Percentiles rank a stretch among this genome's conserved stretches.
Evolutionary conservation across 768 basidiomycete genomes (phyloP).

Genomic region (Kwoniella dejecticola): DNA sequence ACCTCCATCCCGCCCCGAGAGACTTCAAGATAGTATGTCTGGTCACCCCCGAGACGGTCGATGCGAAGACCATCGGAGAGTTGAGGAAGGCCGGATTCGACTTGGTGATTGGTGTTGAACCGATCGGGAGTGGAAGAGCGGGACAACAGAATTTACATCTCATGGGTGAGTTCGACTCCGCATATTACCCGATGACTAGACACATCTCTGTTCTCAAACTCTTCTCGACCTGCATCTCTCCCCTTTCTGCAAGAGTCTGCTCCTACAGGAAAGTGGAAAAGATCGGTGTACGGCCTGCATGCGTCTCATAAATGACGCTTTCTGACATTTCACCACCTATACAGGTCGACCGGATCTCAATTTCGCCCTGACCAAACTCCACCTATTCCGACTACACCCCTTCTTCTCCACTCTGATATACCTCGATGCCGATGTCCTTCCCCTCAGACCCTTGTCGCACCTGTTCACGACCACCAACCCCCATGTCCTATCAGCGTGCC

Average conservation of each 20-base stretch:
- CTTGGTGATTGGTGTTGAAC: constrained; percentile 86
- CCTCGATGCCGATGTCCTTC: constrained; percentile 59
- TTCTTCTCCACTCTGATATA: constrained; percentile 54
- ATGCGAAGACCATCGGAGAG: constrained; percentile 75
- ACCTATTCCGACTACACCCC: constrained; percentile 76
- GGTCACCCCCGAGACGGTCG: constrained; percentile 90
- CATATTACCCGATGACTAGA: too few relatives aligned
- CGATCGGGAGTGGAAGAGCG: constrained; percentile 67
- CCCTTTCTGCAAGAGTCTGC: too few relatives aligned
- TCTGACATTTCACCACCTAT: too few relatives aligned
- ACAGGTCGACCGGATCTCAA: constrained; percentile 93
- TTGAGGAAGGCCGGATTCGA: constrained; percentile 75
- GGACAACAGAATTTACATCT: constrained; percentile 70
- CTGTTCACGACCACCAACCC: constrained; percentile 72
- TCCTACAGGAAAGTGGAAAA: too few relatives aligned
- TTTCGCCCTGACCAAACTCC: constrained; percentile 92
- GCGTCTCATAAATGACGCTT: too few relatives aligned
- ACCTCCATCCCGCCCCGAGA: constrained; percentile 61
- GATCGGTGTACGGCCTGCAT: too few relatives aligned
- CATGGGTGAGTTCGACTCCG: constrained; percentile 70
- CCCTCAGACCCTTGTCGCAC: constrained; percentile 72
- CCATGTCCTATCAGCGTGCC: constrained; percentile 81
- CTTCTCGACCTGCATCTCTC: too few relatives aligned
- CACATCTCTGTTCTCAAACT: too few relatives aligned
- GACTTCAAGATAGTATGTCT: constrained; percentile 79